Conservation (phyloP, 331 rosid genomes). For the Erythrophleum ivorense region DNA sequence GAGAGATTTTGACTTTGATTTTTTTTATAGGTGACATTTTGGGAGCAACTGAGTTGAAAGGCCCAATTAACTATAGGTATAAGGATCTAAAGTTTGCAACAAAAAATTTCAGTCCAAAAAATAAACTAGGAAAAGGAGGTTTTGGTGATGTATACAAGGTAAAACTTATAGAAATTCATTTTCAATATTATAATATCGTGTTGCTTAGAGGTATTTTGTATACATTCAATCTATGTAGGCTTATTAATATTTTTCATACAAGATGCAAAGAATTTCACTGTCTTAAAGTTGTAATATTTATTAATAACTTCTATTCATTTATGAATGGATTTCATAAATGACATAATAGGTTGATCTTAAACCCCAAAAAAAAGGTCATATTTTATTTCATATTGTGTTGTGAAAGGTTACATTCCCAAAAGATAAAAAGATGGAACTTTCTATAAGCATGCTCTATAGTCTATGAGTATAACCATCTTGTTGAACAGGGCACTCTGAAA, state of each 20-base stretch:
- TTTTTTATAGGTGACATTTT: slow-evolving; percentile 56
- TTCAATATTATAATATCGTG: background rate
- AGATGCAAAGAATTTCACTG: background rate
- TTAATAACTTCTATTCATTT: background rate
- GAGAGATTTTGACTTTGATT: slow-evolving; percentile 5
- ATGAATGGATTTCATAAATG: background rate
- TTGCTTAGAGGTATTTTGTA: background rate
- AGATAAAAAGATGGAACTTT: background rate
- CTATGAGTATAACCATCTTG: background rate
- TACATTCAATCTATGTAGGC: background rate
- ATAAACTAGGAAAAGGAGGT: slow-evolving; percentile 77
- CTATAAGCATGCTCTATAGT: background rate
- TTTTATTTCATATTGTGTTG: too few relatives aligned
- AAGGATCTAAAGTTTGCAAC: slow-evolving; percentile 74
- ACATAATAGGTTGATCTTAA: background rate
- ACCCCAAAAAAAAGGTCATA: too few relatives aligned
- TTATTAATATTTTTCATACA: background rate
- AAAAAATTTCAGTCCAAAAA: slow-evolving; percentile 56
- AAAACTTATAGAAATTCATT: slow-evolving; percentile 14
- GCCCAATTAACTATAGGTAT: slow-evolving; percentile 60
- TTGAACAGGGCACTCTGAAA: slow-evolving; percentile 62
- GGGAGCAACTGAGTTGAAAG: slow-evolving; percentile 76
- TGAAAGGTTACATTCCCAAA: too few relatives aligned
- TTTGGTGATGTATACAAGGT: slow-evolving; percentile 83
- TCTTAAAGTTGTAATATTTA: background rate